Evolutionary conservation across 352 stramenopile genomes (phyloP).

Genomic region (Pythium aquatile): DNA sequence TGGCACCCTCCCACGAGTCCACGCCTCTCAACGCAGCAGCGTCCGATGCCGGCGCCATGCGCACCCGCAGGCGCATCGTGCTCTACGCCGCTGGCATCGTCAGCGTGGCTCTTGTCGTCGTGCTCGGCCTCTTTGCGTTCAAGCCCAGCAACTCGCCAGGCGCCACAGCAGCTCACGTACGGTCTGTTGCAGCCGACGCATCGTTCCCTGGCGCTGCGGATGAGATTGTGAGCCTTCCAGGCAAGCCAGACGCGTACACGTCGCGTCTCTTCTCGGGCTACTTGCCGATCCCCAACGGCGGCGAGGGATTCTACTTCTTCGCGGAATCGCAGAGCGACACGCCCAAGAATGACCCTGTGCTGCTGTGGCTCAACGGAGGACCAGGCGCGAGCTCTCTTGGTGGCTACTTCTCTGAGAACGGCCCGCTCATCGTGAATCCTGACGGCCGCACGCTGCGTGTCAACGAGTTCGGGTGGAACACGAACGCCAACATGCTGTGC

Average conservation of each 20-base stretch:
- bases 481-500: slow-evolving; percentile 48
- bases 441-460: slow-evolving; percentile 40
- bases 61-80: too few relatives aligned
- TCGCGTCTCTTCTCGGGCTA: slow-evolving; percentile 55
- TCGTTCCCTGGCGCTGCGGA: slow-evolving; percentile 39
- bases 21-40: too few relatives aligned
- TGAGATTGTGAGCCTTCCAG: slow-evolving; percentile 41
- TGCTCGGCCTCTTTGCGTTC: too few relatives aligned
- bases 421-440: slow-evolving; percentile 52
- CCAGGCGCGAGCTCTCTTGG: slow-evolving; percentile 51
- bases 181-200: background rate
- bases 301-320: slow-evolving; percentile 59
- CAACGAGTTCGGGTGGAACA: slow-evolving; percentile 60
- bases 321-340: slow-evolving; percentile 49
- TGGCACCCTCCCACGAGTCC: too few relatives aligned
- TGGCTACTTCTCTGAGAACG: slow-evolving; percentile 62
- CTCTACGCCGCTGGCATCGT: too few relatives aligned
- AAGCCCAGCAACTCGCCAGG: too few relatives aligned
- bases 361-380: slow-evolving; percentile 66
- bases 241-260: slow-evolving; percentile 42
- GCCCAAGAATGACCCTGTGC: slow-evolving; percentile 38
- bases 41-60: too few relatives aligned
- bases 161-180: background rate
- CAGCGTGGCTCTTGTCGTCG: too few relatives aligned
- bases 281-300: slow-evolving; percentile 44